Conservation (phyloP, 2,329 filamentous ascomycete genomes). For the Ascocoryne sarcoides region DNA sequence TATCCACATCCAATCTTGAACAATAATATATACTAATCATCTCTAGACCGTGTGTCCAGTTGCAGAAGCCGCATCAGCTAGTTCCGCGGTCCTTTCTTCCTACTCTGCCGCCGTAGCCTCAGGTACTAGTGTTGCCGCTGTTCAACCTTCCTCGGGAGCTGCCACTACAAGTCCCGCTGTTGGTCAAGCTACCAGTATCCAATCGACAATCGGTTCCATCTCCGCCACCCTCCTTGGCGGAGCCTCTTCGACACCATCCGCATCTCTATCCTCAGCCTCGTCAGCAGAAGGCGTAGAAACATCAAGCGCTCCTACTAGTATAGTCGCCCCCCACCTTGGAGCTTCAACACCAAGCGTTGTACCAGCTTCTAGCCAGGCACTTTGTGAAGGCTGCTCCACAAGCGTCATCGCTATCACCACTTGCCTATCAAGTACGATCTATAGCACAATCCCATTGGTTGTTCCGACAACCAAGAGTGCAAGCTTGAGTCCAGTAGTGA, state of each 20-base stretch:
- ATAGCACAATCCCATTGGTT: not conserved
- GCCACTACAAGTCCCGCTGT: not conserved
- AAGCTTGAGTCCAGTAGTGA: not conserved
- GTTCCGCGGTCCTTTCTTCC: no score
- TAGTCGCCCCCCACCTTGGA: not conserved
- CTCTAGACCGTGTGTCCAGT: no score
- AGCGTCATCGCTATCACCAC: not conserved
- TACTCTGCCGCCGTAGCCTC: no score
- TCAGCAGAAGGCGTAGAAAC: not conserved
- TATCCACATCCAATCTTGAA: no score
- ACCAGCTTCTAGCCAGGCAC: not conserved
- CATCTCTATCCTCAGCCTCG: not conserved
- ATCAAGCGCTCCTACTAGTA: not conserved
- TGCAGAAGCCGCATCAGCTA: no score
- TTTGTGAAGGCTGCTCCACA: not conserved
- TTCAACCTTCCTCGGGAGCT: no score
- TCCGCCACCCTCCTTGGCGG: constrained; percentile 5
- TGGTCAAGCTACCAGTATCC: constrained; percentile 2
- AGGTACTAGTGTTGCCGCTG: no score
- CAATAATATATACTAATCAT: no score
- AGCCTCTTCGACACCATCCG: not conserved
- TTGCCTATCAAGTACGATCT: not conserved
- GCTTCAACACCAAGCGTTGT: not conserved
- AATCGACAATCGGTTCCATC: constrained; percentile 3
- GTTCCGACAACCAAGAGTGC: not conserved